Percentiles rank a stretch among this genome's conserved stretches.
phyloP scores from a whole-genome alignment of 1,284 basidiomycete genomes.

The Ganoderma leucocontextum region DNA sequence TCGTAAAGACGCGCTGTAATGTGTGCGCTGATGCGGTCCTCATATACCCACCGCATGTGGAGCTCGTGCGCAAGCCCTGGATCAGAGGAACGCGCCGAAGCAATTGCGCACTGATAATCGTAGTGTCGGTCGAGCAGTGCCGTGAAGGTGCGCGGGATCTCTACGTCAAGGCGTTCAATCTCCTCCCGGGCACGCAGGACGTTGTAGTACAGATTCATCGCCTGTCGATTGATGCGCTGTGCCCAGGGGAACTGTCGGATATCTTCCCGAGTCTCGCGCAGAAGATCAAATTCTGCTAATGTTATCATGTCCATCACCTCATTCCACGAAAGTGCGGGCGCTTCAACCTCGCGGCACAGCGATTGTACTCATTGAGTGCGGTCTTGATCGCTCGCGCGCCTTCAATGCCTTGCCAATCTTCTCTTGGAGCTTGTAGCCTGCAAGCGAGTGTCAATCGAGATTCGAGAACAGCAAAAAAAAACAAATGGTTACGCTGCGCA shows the following conservation, averaged over 20 bases:
- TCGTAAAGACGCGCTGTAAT: background rate
- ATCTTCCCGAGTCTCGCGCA: slow-evolving; percentile 34
- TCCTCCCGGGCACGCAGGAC: background rate
- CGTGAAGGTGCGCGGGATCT: slow-evolving; percentile 13
- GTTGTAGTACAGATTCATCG: background rate
- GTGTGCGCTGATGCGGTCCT: background rate
- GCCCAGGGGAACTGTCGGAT: slow-evolving; percentile 10
- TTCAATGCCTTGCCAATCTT: no score
- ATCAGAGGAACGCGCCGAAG: background rate
- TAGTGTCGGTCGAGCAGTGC: background rate
- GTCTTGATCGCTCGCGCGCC: no score
- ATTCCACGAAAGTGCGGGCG: no score
- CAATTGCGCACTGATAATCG: background rate
- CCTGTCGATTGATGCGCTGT: background rate
- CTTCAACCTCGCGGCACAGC: no score
- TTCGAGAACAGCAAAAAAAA: no score
- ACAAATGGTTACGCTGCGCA: no score
- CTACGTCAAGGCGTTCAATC: background rate
- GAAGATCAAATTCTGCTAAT: no score
- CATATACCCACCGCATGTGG: no score
- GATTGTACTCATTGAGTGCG: no score
- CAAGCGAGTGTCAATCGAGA: no score
- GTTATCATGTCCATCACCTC: no score
- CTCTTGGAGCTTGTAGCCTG: no score
- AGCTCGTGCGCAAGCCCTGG: background rate